phyloP scores from a whole-genome alignment of 108 stramenopile species.

The Nitzschia sp. region DNA sequence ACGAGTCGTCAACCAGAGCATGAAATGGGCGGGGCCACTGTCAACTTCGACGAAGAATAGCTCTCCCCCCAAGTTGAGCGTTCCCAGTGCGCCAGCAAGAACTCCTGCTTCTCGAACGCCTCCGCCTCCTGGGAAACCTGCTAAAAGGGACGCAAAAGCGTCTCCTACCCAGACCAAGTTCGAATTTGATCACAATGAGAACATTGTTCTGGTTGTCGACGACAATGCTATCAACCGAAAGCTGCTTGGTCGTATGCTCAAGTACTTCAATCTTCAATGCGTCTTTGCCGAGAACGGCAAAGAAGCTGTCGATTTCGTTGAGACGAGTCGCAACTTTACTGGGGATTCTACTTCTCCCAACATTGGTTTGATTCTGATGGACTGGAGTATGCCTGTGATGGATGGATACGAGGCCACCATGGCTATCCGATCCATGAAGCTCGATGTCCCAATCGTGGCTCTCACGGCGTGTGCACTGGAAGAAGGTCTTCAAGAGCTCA shows the following conservation, averaged over 20 bases:
- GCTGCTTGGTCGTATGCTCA: constrained; percentile 26
- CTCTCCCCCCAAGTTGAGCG: neutral
- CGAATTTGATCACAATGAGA: neutral
- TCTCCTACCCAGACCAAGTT: neutral
- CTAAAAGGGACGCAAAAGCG: neutral
- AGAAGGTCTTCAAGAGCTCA: constrained; percentile 9
- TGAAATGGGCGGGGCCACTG: too few relatives aligned
- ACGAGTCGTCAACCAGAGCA: too few relatives aligned
- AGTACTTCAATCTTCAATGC: constrained; percentile 16
- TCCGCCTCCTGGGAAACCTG: neutral
- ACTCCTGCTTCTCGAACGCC: neutral
- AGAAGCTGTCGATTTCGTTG: constrained; percentile 55
- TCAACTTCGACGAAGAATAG: too few relatives aligned
- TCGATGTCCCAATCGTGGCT: constrained; percentile 35
- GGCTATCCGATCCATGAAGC: constrained; percentile 16
- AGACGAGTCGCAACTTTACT: constrained; percentile 10
- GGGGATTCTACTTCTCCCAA: neutral
- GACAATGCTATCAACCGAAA: constrained; percentile 51
- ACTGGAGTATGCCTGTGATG: constrained; percentile 74
- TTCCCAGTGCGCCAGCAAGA: neutral
- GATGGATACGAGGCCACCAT: constrained; percentile 65
- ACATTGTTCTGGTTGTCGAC: constrained; percentile 44
- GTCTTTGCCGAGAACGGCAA: constrained; percentile 35
- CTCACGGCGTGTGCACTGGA: constrained; percentile 38
- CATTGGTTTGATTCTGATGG: constrained; percentile 57